Percentiles rank a stretch among this genome's conserved stretches.
phyloP scores from a whole-genome alignment of 2,329 filamentous ascomycete genomes.

The Daldinia sp. region DNA sequence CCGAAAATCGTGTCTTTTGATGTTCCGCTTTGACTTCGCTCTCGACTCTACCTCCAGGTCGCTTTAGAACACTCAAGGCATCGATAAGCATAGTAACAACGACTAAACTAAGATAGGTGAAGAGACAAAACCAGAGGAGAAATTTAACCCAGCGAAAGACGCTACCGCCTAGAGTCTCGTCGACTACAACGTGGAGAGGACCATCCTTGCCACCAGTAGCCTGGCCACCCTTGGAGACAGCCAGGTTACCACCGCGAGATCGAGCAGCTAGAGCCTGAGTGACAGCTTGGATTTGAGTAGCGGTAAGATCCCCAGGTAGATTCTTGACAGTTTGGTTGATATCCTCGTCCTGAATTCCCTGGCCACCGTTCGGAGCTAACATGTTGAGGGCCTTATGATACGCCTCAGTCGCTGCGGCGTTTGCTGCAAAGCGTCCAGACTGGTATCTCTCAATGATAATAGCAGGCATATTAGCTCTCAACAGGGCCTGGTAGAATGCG shows the following conservation, averaged over 20 bases:
- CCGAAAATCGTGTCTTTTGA: conserved; percentile 88
- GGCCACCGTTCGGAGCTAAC: conserved; percentile 46
- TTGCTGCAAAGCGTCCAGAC: conserved; percentile 84
- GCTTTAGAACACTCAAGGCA: conserved; percentile 79
- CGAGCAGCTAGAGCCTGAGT: conserved; percentile 83
- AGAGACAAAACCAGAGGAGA: conserved; percentile 77
- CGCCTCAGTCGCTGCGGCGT: conserved; percentile 76
- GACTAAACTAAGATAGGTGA: conserved; percentile 81
- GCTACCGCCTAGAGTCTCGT: conserved; percentile 80
- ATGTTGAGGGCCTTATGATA: conserved; percentile 77
- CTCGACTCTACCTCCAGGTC: conserved; percentile 73
- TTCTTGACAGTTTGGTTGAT: conserved; percentile 44
- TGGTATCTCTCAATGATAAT: conserved; percentile 92
- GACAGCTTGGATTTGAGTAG: conserved; percentile 76
- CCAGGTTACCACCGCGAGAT: conserved; percentile 71
- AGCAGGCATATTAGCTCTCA: conserved; percentile 91
- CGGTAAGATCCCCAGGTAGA: conserved; percentile 56
- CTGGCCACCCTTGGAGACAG: conserved; percentile 59
- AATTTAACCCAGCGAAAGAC: conserved; percentile 96
- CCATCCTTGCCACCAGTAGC: conserved; percentile 76
- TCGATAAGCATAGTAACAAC: conserved; percentile 85
- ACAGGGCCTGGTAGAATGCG: conserved; percentile 89
- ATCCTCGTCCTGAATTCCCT: conserved; percentile 42
- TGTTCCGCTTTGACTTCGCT: conserved; percentile 92
- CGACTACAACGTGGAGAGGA: conserved; percentile 94